Conservation (phyloP, 2,329 filamentous ascomycete species). For the Colletotrichum sp. region DNA sequence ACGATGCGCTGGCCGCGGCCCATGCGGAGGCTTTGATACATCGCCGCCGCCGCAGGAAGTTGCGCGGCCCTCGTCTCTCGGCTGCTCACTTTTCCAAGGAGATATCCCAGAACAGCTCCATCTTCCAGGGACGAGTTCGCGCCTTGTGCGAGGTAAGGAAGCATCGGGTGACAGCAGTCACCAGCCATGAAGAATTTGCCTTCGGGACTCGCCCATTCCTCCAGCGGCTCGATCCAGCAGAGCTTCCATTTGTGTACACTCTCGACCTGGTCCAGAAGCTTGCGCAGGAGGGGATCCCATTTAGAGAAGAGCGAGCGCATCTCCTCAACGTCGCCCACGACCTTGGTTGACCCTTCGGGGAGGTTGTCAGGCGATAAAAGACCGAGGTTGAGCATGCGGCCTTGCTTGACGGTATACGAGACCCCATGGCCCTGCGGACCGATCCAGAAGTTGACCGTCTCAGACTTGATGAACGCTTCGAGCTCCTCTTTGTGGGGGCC, state of each 20-base stretch:
- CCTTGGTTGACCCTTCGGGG: constrained; percentile 18
- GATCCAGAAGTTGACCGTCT: constrained; percentile 59
- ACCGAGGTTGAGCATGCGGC: constrained; percentile 49
- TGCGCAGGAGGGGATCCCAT: constrained; percentile 41
- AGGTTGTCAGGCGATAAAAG: constrained; percentile 20
- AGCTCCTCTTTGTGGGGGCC: constrained; percentile 44
- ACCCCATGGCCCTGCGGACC: constrained; percentile 57
- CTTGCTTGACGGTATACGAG: constrained; percentile 49
- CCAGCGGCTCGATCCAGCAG: constrained; percentile 44
- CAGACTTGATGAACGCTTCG: constrained; percentile 45
- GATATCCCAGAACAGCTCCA: constrained; percentile 20
- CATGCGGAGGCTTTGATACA: constrained; percentile 22
- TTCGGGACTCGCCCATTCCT: constrained; percentile 42
- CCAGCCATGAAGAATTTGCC: constrained; percentile 47
- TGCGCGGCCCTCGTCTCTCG: not conserved
- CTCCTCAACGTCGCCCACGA: constrained; percentile 36
- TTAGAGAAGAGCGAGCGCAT: constrained; percentile 35
- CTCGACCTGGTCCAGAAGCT: constrained; percentile 36
- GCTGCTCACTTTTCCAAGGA: constrained; percentile 15
- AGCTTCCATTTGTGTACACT: constrained; percentile 53
- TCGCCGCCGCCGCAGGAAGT: constrained; percentile 10
- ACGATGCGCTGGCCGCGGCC: constrained; percentile 20
- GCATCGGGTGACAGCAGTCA: constrained; percentile 51
- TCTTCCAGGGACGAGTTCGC: constrained; percentile 28
- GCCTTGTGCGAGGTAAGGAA: constrained; percentile 54